phyloP scores from a whole-genome alignment of 2,329 filamentous ascomycete genomes.

The Fusarium torulosum region DNA sequence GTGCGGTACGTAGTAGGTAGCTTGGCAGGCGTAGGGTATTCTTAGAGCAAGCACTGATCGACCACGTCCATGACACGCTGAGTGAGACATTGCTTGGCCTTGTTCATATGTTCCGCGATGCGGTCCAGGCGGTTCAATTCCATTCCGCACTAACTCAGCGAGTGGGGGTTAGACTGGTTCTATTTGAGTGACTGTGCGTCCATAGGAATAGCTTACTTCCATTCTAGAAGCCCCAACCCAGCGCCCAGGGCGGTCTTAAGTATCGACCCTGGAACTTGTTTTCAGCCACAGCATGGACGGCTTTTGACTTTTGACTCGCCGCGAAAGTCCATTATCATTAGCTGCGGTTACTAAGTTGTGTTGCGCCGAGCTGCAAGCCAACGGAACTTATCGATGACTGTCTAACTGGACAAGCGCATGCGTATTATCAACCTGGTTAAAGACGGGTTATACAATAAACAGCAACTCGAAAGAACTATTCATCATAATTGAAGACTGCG shows the following conservation, averaged over 20 bases:
- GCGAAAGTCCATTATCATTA: slow-evolving; percentile 13
- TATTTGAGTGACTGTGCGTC: neutral
- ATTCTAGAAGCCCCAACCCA: slow-evolving; percentile 27
- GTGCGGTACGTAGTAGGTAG: neutral
- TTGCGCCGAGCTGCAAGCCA: slow-evolving; percentile 22
- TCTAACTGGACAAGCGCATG: slow-evolving; percentile 14
- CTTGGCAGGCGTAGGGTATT: neutral
- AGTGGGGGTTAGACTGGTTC: neutral
- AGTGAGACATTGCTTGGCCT: slow-evolving; percentile 1
- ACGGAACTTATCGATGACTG: slow-evolving; percentile 1
- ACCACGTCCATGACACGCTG: too few species aligned
- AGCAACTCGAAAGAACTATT: neutral
- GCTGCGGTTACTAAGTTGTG: slow-evolving; percentile 13
- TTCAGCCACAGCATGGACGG: slow-evolving; percentile 12
- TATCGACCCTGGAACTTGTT: neutral
- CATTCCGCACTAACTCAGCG: slow-evolving; percentile 4
- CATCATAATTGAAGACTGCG: neutral
- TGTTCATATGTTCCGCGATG: neutral
- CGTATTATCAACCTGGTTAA: slow-evolving; percentile 7
- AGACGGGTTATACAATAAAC: neutral
- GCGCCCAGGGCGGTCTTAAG: neutral
- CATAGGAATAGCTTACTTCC: slow-evolving; percentile 18
- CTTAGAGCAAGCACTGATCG: neutral
- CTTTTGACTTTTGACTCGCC: slow-evolving; percentile 7
- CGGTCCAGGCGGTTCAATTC: neutral